phyloP scores from a whole-genome alignment of 2,329 filamentous ascomycete species.

The Intubia oerlemansii region DNA sequence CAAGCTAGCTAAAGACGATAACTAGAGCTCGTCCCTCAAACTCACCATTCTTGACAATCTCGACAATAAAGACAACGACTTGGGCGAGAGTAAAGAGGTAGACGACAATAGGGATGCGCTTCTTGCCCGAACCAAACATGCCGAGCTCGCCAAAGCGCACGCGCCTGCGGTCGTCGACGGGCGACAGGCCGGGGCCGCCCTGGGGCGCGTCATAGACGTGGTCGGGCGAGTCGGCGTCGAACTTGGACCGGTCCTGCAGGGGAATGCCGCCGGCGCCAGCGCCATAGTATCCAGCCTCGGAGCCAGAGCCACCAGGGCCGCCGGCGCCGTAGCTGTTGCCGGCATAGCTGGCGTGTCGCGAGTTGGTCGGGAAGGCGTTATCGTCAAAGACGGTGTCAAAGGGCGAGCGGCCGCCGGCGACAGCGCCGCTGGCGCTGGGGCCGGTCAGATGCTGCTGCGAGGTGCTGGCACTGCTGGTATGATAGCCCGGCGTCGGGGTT shows the following conservation, averaged over 20 bases:
- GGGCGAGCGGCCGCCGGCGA: conserved; percentile 15
- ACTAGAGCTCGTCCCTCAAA: too few species aligned
- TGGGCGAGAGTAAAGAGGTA: conserved; percentile 62
- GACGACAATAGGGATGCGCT: conserved; percentile 55
- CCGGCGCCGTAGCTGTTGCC: conserved; percentile 33
- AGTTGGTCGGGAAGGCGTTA: conserved; percentile 38
- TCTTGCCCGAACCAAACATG: conserved; percentile 32
- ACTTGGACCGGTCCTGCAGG: conserved; percentile 28
- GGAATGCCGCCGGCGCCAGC: conserved; percentile 30
- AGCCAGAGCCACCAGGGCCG: conserved; percentile 17
- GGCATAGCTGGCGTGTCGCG: too few species aligned
- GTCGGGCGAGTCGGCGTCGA: conserved; percentile 24
- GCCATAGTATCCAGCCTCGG: conserved; percentile 14
- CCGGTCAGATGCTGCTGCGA: conserved; percentile 15
- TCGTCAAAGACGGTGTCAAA: conserved; percentile 50
- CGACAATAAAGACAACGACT: conserved; percentile 68
- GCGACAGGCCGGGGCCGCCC: conserved; percentile 1
- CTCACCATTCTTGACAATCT: conserved; percentile 56
- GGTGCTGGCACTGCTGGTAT: conserved; percentile 2
- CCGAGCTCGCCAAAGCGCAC: conserved; percentile 36
- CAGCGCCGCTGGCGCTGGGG: conserved; percentile 5
- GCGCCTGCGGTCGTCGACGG: conserved; percentile 11
- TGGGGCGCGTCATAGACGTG: conserved; percentile 39
- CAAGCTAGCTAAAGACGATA: neutral
- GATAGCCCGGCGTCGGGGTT: neutral